These are phyloP conservation scores for Blastocystis sp. DNA, from an alignment of 352 stramenopile genomes.

Conservation along the genomic window DNA sequence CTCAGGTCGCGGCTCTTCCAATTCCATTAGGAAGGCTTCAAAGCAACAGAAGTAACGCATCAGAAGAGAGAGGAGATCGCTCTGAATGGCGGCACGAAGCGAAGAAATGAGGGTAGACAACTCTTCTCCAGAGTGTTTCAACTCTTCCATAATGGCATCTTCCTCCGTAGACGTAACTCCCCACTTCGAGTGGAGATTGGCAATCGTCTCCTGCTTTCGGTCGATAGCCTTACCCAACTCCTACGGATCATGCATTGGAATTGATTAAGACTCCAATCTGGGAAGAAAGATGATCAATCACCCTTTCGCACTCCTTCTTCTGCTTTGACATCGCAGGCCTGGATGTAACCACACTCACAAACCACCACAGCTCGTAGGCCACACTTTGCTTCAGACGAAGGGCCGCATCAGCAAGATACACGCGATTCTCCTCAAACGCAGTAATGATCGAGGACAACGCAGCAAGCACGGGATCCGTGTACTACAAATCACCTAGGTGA, in stretches of 20 bases:
- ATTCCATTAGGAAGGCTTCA: slow-evolving; percentile 13
- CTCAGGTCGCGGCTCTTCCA: too few relatives aligned
- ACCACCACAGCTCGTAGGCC: slow-evolving; percentile 26
- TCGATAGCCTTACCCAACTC: slow-evolving; percentile 19
- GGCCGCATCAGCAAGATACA: slow-evolving; percentile 61
- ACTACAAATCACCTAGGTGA: neutral
- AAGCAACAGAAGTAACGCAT: slow-evolving; percentile 29
- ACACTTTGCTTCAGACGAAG: slow-evolving; percentile 61
- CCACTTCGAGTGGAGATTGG: slow-evolving; percentile 3
- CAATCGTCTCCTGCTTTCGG: slow-evolving; percentile 19
- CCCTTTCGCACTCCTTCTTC: slow-evolving; percentile 30
- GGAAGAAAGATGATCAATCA: slow-evolving; percentile 17
- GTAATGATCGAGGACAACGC: neutral
- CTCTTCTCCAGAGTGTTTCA: neutral
- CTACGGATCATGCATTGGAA: neutral
- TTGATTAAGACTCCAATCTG: neutral
- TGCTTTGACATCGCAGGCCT: slow-evolving; percentile 39
- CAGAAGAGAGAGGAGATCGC: neutral
- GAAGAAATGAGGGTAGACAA: neutral
- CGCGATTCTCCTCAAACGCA: slow-evolving; percentile 7
- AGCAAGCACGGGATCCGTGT: slow-evolving; percentile 37
- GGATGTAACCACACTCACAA: neutral
- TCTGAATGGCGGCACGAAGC: neutral
- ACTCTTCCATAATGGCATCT: neutral
- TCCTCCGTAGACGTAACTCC: neutral